Percentiles rank a stretch among this genome's conserved stretches.
phyloP scores from a whole-genome alignment of 2,329 filamentous ascomycete genomes.

The Thielaviopsis punctulata region DNA sequence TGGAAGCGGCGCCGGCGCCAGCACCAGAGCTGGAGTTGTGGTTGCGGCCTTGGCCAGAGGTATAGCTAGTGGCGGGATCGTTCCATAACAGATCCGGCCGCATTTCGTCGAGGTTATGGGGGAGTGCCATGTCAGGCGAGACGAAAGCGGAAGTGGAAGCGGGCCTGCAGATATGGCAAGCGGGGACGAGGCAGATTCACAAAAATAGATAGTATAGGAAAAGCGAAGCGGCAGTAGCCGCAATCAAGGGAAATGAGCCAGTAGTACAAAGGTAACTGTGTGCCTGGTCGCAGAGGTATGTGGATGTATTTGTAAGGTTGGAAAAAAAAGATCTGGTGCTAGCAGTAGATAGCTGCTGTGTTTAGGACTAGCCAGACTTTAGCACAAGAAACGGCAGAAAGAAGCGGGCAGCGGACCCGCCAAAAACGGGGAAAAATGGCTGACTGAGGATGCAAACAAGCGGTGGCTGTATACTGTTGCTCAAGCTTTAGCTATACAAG shows the following conservation, averaged over 20 bases:
- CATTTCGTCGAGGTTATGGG: not conserved
- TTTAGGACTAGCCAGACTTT: not conserved
- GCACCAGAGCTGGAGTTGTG: not conserved
- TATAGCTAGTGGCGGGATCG: not conserved
- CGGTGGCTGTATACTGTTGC: not conserved
- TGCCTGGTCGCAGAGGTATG: not conserved
- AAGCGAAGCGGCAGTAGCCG: not conserved
- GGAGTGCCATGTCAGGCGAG: not conserved
- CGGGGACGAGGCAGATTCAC: not conserved
- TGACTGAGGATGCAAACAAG: not conserved
- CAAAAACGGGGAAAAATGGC: not conserved
- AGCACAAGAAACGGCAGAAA: not conserved
- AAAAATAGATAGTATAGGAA: not conserved
- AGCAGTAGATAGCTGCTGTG: too few species aligned
- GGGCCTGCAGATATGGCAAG: not conserved
- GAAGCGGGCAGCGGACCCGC: not conserved
- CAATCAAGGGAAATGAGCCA: not conserved
- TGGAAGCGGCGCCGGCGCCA: not conserved
- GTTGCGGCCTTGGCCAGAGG: too few species aligned
- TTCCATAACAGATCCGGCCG: not conserved
- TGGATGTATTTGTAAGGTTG: not conserved
- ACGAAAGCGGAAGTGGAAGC: not conserved
- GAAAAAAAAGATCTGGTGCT: not conserved
- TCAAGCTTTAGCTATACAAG: too few species aligned
- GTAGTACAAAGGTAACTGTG: not conserved